These are phyloP conservation scores for Blastocystis hominis DNA, from an alignment of 352 stramenopile species.

Conservation along the genomic window DNA sequence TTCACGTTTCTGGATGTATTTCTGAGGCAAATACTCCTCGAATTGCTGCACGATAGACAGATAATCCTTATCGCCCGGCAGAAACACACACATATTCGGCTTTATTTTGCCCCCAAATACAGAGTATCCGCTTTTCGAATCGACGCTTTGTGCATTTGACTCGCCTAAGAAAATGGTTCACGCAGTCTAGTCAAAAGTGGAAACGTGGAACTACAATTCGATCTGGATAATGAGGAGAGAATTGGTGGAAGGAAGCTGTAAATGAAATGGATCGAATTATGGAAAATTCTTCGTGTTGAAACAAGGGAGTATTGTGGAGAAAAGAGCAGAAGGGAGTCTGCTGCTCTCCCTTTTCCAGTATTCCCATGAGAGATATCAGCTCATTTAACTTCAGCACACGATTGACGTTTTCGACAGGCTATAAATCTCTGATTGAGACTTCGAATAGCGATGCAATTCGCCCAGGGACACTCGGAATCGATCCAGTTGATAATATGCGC, in stretches of 20 bases:
- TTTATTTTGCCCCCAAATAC: constrained; percentile 32
- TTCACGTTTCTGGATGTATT: constrained; percentile 17
- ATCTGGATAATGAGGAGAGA: constrained; percentile 27
- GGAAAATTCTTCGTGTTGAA: background rate
- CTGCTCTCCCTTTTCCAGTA: constrained; percentile 19
- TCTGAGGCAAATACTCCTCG: constrained; percentile 35
- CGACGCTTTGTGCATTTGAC: background rate
- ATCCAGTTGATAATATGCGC: constrained; percentile 47
- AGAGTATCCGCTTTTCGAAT: constrained; percentile 16
- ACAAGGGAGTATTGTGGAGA: constrained; percentile 39
- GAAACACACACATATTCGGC: background rate
- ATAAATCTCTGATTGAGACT: background rate
- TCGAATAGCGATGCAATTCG: background rate
- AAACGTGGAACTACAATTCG: background rate
- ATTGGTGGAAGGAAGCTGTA: background rate
- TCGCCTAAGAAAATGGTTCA: background rate
- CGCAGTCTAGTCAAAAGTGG: background rate
- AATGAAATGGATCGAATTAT: background rate
- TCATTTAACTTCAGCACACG: constrained; percentile 14
- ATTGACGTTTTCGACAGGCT: background rate
- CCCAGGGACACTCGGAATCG: background rate
- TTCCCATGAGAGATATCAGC: constrained; percentile 37
- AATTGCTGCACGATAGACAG: background rate
- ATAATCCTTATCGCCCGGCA: constrained; percentile 8
- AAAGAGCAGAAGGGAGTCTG: background rate